A percentile compares a stretch with the other conserved stretches of the same genome.
These are phyloP conservation scores for Hypoxylon rubiginosum DNA, from an alignment of 2,329 filamentous ascomycete genomes.

Conservation along the genomic window DNA sequence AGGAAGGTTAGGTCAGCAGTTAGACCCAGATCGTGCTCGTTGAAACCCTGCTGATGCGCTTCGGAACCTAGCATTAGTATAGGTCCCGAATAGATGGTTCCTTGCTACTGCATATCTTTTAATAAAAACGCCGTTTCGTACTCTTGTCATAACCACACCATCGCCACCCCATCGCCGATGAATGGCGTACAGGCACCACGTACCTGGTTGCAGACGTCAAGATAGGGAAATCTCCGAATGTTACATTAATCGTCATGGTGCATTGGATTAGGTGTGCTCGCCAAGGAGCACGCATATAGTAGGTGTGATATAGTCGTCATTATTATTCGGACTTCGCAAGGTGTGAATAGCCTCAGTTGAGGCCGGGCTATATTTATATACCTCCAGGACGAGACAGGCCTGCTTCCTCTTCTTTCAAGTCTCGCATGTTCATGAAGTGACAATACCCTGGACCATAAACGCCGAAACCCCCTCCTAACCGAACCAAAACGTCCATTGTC, in stretches of 20 bases:
- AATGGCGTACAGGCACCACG: neutral
- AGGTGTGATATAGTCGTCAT: neutral
- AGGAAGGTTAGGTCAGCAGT: constrained; percentile 3
- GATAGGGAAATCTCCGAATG: constrained; percentile 14
- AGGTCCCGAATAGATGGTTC: constrained; percentile 32
- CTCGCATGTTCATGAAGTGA: constrained; percentile 25
- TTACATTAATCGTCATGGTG: constrained; percentile 29
- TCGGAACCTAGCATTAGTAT: constrained; percentile 34
- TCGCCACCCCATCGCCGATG: neutral
- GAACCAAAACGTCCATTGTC: constrained; percentile 22
- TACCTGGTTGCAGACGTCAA: constrained; percentile 7
- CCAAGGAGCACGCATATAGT: constrained; percentile 1
- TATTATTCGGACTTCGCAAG: neutral
- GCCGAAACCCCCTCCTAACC: constrained; percentile 18
- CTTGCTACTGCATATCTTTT: constrained; percentile 28
- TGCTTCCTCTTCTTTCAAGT: constrained; percentile 22
- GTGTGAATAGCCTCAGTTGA: constrained; percentile 26
- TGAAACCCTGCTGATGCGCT: constrained; percentile 12
- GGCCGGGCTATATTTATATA: constrained; percentile 29
- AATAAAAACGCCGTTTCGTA: constrained; percentile 5
- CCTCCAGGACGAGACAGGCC: constrained; percentile 14
- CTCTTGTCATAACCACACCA: constrained; percentile 11
- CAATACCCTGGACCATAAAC: constrained; percentile 28
- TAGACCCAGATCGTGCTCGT: neutral
- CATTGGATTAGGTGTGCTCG: constrained; percentile 6